Conservation (phyloP, 163 green algal genomes). For the Scenedesmus sp. region DNA sequence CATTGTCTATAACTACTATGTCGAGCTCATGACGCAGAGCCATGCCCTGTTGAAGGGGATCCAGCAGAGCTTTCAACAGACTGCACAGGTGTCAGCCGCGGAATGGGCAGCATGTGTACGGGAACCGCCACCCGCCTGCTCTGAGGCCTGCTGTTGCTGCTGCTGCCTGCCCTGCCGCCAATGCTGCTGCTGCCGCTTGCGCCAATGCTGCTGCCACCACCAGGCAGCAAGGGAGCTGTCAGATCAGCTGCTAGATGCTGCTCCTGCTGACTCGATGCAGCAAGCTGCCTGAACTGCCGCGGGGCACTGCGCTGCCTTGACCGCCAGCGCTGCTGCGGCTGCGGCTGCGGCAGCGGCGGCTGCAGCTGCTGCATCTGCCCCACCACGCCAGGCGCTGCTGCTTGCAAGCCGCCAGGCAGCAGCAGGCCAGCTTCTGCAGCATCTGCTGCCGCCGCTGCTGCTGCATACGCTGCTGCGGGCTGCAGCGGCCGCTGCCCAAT, state of each 20-base stretch:
- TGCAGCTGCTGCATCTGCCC: not conserved
- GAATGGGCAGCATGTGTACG: slow-evolving; percentile 1
- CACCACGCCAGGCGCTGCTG: not conserved
- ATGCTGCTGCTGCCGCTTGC: slow-evolving; percentile 12
- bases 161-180: slow-evolving; percentile 1
- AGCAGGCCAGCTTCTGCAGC: slow-evolving; percentile 38
- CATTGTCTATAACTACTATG: too few species aligned
- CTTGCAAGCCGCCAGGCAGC: not conserved
- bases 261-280: not conserved
- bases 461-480: slow-evolving; percentile 21
- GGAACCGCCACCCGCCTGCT: not conserved
- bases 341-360: not conserved
- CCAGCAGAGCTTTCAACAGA: slow-evolving; percentile 29
- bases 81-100: slow-evolving; percentile 41
- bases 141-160: slow-evolving; percentile 18
- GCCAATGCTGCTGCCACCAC: not conserved
- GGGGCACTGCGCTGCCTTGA: slow-evolving; percentile 24
- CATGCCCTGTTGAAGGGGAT: not conserved
- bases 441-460: slow-evolving; percentile 29
- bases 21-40: not conserved
- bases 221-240: not conserved
- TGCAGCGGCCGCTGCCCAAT: not conserved
- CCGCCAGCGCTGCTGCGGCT: slow-evolving; percentile 16
- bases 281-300: slow-evolving; percentile 1
- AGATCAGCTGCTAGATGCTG: not conserved